A percentile compares a stretch with the other conserved stretches of the same genome.
phyloP scores from a whole-genome alignment of 768 basidiomycete species.

The Podaxis pistillaris region DNA sequence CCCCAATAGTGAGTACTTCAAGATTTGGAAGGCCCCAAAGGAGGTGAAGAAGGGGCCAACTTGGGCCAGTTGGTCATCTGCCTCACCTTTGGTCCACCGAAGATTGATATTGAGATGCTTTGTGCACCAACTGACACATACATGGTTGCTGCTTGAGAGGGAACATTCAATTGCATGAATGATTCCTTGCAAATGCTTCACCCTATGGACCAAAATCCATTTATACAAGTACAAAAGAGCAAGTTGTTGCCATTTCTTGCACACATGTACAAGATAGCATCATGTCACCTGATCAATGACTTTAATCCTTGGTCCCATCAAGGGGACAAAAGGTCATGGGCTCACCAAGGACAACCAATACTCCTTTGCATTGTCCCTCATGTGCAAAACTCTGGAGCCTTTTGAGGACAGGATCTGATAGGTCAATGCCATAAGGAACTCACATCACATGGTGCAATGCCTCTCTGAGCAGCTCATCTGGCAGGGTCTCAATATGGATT shows the following conservation, averaged over 20 bases:
- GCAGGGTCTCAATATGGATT: constrained; percentile 19
- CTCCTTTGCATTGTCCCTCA: constrained; percentile 15
- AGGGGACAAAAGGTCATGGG: background rate
- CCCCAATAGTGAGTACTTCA: constrained; percentile 20
- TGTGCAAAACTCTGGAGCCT: constrained; percentile 14
- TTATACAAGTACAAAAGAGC: constrained; percentile 22
- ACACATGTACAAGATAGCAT: constrained; percentile 20
- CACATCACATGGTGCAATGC: constrained; percentile 28
- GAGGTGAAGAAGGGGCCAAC: constrained; percentile 14
- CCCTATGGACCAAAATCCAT: constrained; percentile 20
- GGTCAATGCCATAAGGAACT: constrained; percentile 22
- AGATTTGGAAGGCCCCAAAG: constrained; percentile 21
- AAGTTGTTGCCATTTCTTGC: constrained; percentile 22
- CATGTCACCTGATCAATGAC: constrained; percentile 17
- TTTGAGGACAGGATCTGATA: constrained; percentile 15
- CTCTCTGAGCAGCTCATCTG: constrained; percentile 28
- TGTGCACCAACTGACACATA: constrained; percentile 22
- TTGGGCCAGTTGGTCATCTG: background rate
- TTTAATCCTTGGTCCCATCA: background rate
- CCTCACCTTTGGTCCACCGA: constrained; percentile 16
- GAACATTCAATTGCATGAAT: constrained; percentile 8
- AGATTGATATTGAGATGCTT: constrained; percentile 19
- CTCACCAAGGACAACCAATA: constrained; percentile 25
- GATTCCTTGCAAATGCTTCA: constrained; percentile 15
- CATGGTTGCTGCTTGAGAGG: background rate